phyloP scores from a whole-genome alignment of 2,329 filamentous ascomycete species.

The Hymenoscyphus occultus region DNA sequence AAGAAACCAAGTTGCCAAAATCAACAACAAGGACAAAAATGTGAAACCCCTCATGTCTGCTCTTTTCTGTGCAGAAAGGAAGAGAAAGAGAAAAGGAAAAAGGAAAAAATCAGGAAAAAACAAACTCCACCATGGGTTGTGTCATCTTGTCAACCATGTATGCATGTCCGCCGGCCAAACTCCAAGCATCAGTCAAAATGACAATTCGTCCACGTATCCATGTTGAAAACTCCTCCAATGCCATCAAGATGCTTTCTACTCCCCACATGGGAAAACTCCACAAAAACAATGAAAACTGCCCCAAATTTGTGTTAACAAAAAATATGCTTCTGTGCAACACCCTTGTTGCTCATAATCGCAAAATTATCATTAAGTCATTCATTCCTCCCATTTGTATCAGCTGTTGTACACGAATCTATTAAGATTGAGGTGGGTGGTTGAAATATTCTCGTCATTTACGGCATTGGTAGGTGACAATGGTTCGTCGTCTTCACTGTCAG shows the following conservation, averaged over 20 bases:
- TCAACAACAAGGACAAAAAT: neutral
- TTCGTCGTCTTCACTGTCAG: constrained; percentile 45
- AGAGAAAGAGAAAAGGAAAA: neutral
- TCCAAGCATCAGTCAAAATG: constrained; percentile 13
- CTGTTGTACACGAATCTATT: constrained; percentile 22
- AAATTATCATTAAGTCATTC: neutral
- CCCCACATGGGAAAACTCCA: neutral
- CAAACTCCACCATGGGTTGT: neutral
- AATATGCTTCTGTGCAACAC: neutral
- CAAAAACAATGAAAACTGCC: neutral
- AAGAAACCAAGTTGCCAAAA: neutral
- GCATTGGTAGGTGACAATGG: constrained; percentile 21
- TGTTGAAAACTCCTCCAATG: neutral
- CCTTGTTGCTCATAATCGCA: neutral
- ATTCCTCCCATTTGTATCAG: constrained; percentile 6
- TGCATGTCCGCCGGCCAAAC: neutral
- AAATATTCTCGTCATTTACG: constrained; percentile 18
- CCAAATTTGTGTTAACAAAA: constrained; percentile 1
- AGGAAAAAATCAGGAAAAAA: neutral
- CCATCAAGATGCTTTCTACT: neutral
- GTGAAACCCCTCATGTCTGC: neutral
- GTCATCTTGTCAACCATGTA: neutral
- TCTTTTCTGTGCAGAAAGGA: neutral
- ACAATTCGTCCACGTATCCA: constrained; percentile 1
- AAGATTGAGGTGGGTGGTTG: constrained; percentile 17